Conservation (phyloP, 306 rosid species). For the Rosa persica region DNA sequence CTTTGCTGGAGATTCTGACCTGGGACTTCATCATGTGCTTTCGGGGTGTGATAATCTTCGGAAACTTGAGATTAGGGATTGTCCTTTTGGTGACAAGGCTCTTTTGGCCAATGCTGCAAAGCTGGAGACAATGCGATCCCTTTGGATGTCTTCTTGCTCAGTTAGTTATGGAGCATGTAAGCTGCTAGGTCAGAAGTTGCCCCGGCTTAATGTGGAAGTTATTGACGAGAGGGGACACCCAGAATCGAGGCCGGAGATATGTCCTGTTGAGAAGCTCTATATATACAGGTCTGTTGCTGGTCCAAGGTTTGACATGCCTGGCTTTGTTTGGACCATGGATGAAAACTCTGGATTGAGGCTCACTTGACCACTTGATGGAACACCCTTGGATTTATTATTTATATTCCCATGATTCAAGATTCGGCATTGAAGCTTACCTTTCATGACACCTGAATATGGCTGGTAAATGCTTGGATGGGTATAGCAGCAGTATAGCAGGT, state of each 20-base stretch:
- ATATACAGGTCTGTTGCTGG: conserved; percentile 80
- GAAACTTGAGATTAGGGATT: conserved; percentile 97
- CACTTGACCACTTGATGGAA: conserved; percentile 37
- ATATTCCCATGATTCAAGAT: not conserved
- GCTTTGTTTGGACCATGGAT: conserved; percentile 76
- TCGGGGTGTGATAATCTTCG: conserved; percentile 94
- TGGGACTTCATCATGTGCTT: conserved; percentile 86
- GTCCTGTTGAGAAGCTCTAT: conserved; percentile 89
- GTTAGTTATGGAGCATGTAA: conserved; percentile 97
- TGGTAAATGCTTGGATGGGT: conserved; percentile 16
- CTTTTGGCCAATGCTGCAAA: conserved; percentile 98
- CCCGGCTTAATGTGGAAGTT: conserved; percentile 88
- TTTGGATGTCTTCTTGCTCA: conserved; percentile 99
- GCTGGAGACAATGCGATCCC: conserved; percentile 99
- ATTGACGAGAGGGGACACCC: conserved; percentile 95
- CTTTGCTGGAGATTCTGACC: conserved; percentile 92
- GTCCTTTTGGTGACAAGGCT: conserved; percentile 98
- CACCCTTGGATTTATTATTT: not conserved
- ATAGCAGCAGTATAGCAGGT: conserved; percentile 41
- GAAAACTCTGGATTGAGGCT: conserved; percentile 50
- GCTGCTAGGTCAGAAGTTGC: conserved; percentile 83
- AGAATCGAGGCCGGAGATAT: conserved; percentile 63
- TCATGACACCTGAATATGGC: not conserved
- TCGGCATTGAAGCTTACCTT: not conserved
- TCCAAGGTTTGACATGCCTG: conserved; percentile 83